These are phyloP conservation scores for Mortierella alpina DNA, from an alignment of 192 early-diverging fungal genomes.

Conservation along the genomic window DNA sequence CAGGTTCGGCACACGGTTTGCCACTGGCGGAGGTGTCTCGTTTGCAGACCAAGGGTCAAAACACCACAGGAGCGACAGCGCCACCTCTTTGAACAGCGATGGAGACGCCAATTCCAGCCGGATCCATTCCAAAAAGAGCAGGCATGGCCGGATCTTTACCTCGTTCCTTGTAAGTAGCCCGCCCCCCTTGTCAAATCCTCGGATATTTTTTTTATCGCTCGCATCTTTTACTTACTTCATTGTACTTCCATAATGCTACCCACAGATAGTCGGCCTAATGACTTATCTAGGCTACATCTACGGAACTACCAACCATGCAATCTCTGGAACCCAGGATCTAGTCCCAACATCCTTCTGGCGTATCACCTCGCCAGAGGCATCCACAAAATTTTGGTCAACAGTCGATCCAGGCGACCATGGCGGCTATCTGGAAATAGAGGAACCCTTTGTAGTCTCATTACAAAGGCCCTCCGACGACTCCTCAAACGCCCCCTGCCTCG, in stretches of 20 bases:
- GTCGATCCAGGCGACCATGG: conserved; percentile 60
- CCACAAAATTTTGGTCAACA: conserved; percentile 58
- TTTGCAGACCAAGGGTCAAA: conserved; percentile 1
- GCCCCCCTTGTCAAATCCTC: background rate
- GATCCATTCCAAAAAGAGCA: conserved; percentile 8
- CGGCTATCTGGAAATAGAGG: conserved; percentile 64
- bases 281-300: conserved; percentile 49
- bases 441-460: conserved; percentile 25
- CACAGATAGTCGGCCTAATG: conserved; percentile 48
- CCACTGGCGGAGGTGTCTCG: background rate
- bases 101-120: conserved; percentile 6
- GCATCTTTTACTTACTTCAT: background rate
- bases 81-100: conserved; percentile 19
- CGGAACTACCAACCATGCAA: conserved; percentile 34
- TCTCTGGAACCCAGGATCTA: background rate
- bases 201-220: background rate
- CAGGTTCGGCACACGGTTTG: background rate
- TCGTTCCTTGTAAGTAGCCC: conserved; percentile 33
- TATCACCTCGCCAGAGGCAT: conserved; percentile 12
- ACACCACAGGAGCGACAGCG: conserved; percentile 18
- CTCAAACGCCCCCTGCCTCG: background rate
- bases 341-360: conserved; percentile 31
- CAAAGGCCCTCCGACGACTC: background rate
- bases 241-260: too few relatives aligned
- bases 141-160: conserved; percentile 41